Base-by-base conservation (phyloP, 495 filamentous ascomycete genomes). In the Cryomyces antarcticus region DNA sequence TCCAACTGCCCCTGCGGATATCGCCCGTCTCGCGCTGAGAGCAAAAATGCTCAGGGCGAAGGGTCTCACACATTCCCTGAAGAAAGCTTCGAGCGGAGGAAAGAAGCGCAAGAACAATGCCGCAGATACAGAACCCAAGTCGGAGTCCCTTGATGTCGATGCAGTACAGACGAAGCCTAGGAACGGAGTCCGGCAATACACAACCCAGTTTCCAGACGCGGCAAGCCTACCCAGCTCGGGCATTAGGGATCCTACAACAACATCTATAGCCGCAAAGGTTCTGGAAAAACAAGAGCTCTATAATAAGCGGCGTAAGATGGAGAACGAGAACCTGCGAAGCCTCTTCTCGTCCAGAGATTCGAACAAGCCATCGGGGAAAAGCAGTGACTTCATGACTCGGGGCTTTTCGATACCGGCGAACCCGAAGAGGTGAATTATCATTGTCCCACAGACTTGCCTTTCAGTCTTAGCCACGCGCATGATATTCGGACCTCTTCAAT, bases 231-330 rank as follows among this genome's bases (percentile, higher is more conserved):
- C 31, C 28, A 27, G 6, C 6, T 13, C 38, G n/a, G 68, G 72
- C 28, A 93, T 96, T 56, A 89, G 92, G 56, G 87, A 94, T 50
- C 68, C 82, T 4, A 71, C 81, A 11, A 88, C 89, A 5, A 85
- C 88, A 0, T 77, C 73, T 7, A 59, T 96, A 17, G 92, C 89
- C 5, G 81, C 78, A 0, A 83, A 72, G 48, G 86, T 97, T 0
- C 55, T 94, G 6, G 77, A 78, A 6, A 89, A 95, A 46, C 80
- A 94, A 55, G 75, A 78, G 52, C 72, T 70, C 46, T 82, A 82
- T 39, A 94, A 92, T 57, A 63, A 77, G 45, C 70, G 84, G 37
- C 93, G 82, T 56, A 51, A 83, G 46, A 69, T 66, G 46, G 55
- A 65, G 39, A 86, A 75, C 58, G 74, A 78, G 35, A 85, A 76